Conservation (phyloP, 768 basidiomycete genomes). For the Pholiota molesta region DNA sequence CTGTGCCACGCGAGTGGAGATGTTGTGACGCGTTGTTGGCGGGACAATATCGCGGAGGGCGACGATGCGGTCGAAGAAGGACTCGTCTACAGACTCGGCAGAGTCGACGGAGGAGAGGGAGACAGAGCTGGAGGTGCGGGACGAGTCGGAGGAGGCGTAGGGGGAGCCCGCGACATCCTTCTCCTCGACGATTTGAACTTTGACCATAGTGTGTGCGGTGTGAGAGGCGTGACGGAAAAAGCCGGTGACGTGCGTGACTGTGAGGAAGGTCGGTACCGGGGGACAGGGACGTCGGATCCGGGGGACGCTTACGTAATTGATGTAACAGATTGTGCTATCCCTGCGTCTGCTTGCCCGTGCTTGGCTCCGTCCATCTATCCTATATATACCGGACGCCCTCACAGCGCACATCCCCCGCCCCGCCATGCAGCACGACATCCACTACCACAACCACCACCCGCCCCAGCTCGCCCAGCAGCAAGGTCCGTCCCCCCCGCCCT, state of each 20-base stretch:
- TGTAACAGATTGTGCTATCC: slow-evolving; percentile 27
- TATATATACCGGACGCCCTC: slow-evolving; percentile 36
- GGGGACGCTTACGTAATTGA: slow-evolving; percentile 25
- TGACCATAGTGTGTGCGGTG: slow-evolving; percentile 69
- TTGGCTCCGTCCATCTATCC: slow-evolving; percentile 28
- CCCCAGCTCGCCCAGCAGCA: slow-evolving; percentile 31
- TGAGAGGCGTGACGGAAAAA: slow-evolving; percentile 27
- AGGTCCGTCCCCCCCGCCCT: slow-evolving; percentile 31
- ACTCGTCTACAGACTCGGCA: slow-evolving; percentile 73
- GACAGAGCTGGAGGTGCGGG: slow-evolving; percentile 67
- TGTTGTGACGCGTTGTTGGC: slow-evolving; percentile 81
- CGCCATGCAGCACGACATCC: slow-evolving; percentile 39
- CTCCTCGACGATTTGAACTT: slow-evolving; percentile 87
- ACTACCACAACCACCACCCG: slow-evolving; percentile 24
- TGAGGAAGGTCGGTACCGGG: slow-evolving; percentile 26
- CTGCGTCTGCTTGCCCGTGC: slow-evolving; percentile 25
- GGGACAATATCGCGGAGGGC: slow-evolving; percentile 97
- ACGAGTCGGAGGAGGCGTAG: slow-evolving; percentile 76
- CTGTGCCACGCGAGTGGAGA: slow-evolving; percentile 61
- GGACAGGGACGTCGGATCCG: slow-evolving; percentile 26
- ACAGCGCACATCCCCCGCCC: slow-evolving; percentile 20
- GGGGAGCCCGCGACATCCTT: slow-evolving; percentile 75
- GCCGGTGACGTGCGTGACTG: slow-evolving; percentile 21
- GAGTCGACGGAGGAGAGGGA: slow-evolving; percentile 85
- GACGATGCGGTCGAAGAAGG: slow-evolving; percentile 82